Percentiles rank a stretch among this genome's conserved stretches.
These are phyloP conservation scores for Nicotiana noctiflora DNA, from an alignment of 257 asterid species.

Conservation along the genomic window DNA sequence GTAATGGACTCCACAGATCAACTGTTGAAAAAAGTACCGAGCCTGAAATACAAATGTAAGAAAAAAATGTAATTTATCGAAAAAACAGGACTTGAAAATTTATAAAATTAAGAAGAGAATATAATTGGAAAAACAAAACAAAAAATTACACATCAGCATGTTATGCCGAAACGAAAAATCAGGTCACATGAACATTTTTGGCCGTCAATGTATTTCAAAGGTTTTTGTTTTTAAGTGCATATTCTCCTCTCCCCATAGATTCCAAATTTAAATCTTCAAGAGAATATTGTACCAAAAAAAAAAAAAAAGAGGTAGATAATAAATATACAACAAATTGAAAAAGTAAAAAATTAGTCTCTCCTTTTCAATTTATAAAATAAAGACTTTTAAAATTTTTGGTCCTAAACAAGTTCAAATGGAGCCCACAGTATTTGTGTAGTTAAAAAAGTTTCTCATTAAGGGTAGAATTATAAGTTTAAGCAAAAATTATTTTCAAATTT, in stretches of 20 bases:
- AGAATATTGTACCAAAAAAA: neutral
- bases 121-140: neutral
- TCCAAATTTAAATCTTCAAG: neutral
- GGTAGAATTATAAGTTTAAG: no score
- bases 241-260: no score
- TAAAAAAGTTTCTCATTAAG: no score
- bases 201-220: no score
- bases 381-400: no score
- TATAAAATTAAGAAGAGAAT: neutral
- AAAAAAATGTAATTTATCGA: neutral
- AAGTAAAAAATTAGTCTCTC: neutral
- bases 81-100: neutral
- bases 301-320: no score
- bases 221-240: no score
- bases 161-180: neutral
- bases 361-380: no score
- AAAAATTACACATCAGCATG: neutral
- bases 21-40: constrained; percentile 79
- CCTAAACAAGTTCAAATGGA: no score
- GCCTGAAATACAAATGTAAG: constrained; percentile 31
- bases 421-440: no score
- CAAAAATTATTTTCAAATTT: no score
- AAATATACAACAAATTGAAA: neutral
- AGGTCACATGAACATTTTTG: no score
- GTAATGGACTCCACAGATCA: constrained; percentile 70